These are phyloP conservation scores for Phyllosticta citriasiana DNA, from an alignment of 2,329 filamentous ascomycete species.

Conservation along the genomic window DNA sequence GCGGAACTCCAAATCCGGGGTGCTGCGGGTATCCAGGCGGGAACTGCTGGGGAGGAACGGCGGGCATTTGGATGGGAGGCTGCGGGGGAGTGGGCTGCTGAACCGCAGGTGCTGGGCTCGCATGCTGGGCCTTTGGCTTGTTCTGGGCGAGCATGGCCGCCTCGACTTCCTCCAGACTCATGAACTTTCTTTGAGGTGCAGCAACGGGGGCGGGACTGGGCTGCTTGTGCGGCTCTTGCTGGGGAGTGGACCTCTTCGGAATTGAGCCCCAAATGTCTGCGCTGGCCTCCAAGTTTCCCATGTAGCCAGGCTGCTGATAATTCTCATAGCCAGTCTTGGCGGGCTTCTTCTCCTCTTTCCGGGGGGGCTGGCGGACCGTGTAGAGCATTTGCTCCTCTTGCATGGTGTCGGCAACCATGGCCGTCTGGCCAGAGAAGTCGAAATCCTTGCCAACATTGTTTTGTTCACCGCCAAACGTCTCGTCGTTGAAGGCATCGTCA, in stretches of 20 bases:
- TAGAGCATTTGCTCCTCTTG: slow-evolving; percentile 86
- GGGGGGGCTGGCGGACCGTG: slow-evolving; percentile 58
- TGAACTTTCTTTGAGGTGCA: slow-evolving; percentile 56
- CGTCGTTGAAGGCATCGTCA: slow-evolving; percentile 91
- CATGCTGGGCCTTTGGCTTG: slow-evolving; percentile 37
- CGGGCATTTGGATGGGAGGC: slow-evolving; percentile 9
- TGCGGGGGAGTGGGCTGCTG: slow-evolving; percentile 8
- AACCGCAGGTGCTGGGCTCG: slow-evolving; percentile 20
- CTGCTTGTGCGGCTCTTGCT: slow-evolving; percentile 17
- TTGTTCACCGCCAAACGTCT: slow-evolving; percentile 61
- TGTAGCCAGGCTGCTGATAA: slow-evolving; percentile 73
- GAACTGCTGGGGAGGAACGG: slow-evolving; percentile 13
- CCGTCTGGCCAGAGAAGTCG: slow-evolving; percentile 91
- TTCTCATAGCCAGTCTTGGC: slow-evolving; percentile 81
- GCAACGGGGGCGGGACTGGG: slow-evolving; percentile 22
- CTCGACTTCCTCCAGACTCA: slow-evolving; percentile 96
- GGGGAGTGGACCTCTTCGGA: slow-evolving; percentile 43
- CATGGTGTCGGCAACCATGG: slow-evolving; percentile 73
- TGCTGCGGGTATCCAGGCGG: slow-evolving; percentile 11
- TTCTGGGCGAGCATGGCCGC: slow-evolving; percentile 73
- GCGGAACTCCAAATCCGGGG: slow-evolving; percentile 24
- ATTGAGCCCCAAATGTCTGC: slow-evolving; percentile 83
- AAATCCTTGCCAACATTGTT: slow-evolving; percentile 77
- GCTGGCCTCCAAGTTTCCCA: slow-evolving; percentile 85
- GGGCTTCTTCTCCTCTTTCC: slow-evolving; percentile 45